These are phyloP conservation scores for Moricandia arvensis DNA, from an alignment of 345 rosid genomes.

Conservation along the genomic window DNA sequence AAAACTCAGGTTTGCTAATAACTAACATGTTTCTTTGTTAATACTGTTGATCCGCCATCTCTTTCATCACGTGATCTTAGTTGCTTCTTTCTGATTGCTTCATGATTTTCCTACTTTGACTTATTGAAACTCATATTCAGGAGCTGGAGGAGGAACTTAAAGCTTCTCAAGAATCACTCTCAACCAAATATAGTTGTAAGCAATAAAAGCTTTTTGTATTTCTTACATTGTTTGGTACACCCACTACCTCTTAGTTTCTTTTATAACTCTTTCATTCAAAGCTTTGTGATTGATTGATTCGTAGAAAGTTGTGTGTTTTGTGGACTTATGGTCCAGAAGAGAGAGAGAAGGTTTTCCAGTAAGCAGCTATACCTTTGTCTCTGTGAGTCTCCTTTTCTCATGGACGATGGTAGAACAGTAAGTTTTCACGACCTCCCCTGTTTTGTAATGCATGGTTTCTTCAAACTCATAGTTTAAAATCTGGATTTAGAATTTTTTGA, in stretches of 20 bases:
- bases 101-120: background rate
- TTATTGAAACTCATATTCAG: background rate
- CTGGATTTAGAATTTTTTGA: constrained; percentile 34
- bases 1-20: background rate
- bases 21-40: background rate
- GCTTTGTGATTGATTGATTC: background rate
- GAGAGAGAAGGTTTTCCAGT: constrained; percentile 15
- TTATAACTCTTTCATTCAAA: background rate
- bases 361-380: constrained; percentile 38
- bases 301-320: background rate
- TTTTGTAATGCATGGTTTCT: background rate
- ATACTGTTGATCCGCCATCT: background rate
- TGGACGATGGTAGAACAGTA: constrained; percentile 46
- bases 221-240: no score
- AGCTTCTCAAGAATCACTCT: background rate
- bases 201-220: background rate
- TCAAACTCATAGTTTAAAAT: background rate
- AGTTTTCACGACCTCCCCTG: background rate
- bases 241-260: background rate
- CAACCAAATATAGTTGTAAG: background rate
- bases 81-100: background rate
- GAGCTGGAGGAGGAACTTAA: background rate
- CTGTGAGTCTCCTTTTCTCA: constrained; percentile 31
- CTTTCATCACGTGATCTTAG: background rate
- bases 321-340: background rate